phyloP scores from a whole-genome alignment of 352 stramenopile species.

The Globisporangium takayamanum region DNA sequence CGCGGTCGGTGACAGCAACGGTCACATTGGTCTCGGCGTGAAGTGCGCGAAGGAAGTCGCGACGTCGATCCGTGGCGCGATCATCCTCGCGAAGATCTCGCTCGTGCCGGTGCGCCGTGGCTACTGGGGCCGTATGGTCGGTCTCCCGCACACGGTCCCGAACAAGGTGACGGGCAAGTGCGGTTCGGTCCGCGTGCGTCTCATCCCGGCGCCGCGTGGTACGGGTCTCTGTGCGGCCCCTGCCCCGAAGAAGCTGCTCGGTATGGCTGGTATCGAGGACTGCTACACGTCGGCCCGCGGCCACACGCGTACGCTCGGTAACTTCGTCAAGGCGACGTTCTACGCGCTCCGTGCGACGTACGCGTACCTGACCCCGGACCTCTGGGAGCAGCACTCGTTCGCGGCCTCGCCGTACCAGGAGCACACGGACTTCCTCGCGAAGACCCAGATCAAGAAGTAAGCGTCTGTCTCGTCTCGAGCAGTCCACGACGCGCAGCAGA shows the following conservation, averaged over 20 bases:
- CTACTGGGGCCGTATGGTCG: conserved; percentile 97
- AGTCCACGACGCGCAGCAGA: conserved; percentile 1
- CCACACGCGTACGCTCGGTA: conserved; percentile 99
- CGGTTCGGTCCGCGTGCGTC: conserved; percentile 96
- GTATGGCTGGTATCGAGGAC: conserved; percentile 98
- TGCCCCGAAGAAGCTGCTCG: conserved; percentile 97
- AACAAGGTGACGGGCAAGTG: conserved; percentile 99
- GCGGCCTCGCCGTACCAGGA: conserved; percentile 95
- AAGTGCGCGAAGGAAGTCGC: conserved; percentile 99
- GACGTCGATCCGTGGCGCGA: conserved; percentile 98
- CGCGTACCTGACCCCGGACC: conserved; percentile 97
- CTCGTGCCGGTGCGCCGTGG: conserved; percentile 97
- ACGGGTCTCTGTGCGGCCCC: conserved; percentile 98
- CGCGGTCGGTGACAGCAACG: conserved; percentile 96
- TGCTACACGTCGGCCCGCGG: conserved; percentile 95
- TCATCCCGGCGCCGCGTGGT: conserved; percentile 99
- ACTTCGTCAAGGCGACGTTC: conserved; percentile 99
- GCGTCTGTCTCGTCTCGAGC: conserved; percentile 9
- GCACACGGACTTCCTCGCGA: conserved; percentile 99
- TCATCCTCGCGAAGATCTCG: conserved; percentile 99
- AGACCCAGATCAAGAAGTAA: conserved; percentile 92
- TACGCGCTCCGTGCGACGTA: conserved; percentile 97
- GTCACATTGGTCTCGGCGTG: conserved; percentile 98
- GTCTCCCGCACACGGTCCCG: conserved; percentile 94
- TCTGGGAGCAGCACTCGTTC: conserved; percentile 97